These are phyloP conservation scores for Cantharellus anzutake DNA, from an alignment of 768 basidiomycete species.

Conservation along the genomic window DNA sequence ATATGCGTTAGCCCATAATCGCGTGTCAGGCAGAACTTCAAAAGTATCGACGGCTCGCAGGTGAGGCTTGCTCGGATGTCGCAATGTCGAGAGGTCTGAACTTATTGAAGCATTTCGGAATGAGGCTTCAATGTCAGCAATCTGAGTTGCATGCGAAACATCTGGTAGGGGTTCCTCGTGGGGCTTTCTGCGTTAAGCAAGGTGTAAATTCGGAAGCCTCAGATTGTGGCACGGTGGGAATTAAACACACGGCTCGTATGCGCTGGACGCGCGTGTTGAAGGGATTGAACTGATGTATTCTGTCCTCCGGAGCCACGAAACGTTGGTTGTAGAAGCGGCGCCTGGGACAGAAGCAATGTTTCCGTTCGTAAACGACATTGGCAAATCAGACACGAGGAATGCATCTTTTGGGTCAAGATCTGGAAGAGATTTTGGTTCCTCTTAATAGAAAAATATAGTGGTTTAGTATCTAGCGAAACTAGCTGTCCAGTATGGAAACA, in stretches of 20 bases:
- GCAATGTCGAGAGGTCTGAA: constrained; percentile 38
- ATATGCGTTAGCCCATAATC: constrained; percentile 80
- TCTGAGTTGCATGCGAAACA: constrained; percentile 53
- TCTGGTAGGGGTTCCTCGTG: constrained; percentile 32
- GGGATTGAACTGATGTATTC: constrained; percentile 48
- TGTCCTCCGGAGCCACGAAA: constrained; percentile 84
- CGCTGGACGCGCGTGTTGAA: background rate
- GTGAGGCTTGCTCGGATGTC: constrained; percentile 62
- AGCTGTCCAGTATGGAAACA: background rate
- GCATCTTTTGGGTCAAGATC: constrained; percentile 56
- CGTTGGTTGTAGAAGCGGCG: constrained; percentile 22
- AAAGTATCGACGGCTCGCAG: constrained; percentile 64
- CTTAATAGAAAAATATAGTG: constrained; percentile 15
- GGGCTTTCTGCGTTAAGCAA: constrained; percentile 25
- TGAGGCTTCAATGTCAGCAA: constrained; percentile 60
- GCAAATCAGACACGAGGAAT: background rate
- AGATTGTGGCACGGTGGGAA: background rate
- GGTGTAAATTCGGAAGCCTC: background rate
- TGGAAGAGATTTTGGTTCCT: constrained; percentile 33
- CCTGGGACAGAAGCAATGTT: constrained; percentile 1
- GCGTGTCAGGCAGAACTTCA: constrained; percentile 65
- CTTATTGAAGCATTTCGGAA: constrained; percentile 31
- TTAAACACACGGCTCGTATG: background rate
- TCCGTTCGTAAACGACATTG: constrained; percentile 1
- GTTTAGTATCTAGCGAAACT: background rate